phyloP scores from a whole-genome alignment of 2,329 filamentous ascomycete genomes.

The Calycina herbarum region DNA sequence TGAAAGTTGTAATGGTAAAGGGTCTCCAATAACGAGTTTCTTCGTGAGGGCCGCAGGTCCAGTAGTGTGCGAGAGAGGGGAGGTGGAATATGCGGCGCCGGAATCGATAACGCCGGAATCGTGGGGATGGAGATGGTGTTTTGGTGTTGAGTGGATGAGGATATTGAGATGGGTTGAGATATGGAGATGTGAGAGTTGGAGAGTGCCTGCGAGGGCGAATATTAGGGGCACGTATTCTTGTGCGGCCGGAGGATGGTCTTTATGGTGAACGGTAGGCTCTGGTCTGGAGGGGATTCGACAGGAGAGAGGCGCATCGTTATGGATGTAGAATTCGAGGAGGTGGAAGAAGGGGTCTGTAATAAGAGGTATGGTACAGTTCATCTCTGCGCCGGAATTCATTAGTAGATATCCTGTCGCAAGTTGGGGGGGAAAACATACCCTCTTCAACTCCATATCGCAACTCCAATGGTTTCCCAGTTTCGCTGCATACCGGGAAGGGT shows the following conservation, averaged over 20 bases:
- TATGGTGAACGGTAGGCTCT: conserved; percentile 45
- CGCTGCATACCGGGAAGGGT: conserved; percentile 86
- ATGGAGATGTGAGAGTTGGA: conserved; percentile 88
- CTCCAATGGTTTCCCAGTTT: conserved; percentile 79
- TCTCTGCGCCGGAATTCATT: conserved; percentile 49
- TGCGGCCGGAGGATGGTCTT: conserved; percentile 36
- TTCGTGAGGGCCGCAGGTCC: conserved; percentile 51
- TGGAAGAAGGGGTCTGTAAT: conserved; percentile 81
- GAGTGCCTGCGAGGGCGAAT: conserved; percentile 83
- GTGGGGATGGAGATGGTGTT: conserved; percentile 61
- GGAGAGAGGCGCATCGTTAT: conserved; percentile 89
- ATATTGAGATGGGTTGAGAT: conserved; percentile 89
- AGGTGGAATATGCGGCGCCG: conserved; percentile 82
- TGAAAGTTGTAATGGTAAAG: conserved; percentile 73
- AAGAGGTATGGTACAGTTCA: conserved; percentile 81
- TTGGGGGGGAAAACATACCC: conserved; percentile 22
- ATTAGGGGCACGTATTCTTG: conserved; percentile 78
- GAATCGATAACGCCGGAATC: conserved; percentile 82
- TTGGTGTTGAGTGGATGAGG: conserved; percentile 67
- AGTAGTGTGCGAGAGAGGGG: conserved; percentile 60
- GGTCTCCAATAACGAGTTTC: conserved; percentile 82
- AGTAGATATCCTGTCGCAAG: neutral
- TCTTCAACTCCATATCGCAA: conserved; percentile 80
- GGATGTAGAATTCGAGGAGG: conserved; percentile 94
- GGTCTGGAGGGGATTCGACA: conserved; percentile 87